These are phyloP conservation scores for Tetrapisispora nanseiensis DNA, from an alignment of 805 yeast species.

Conservation along the genomic window DNA sequence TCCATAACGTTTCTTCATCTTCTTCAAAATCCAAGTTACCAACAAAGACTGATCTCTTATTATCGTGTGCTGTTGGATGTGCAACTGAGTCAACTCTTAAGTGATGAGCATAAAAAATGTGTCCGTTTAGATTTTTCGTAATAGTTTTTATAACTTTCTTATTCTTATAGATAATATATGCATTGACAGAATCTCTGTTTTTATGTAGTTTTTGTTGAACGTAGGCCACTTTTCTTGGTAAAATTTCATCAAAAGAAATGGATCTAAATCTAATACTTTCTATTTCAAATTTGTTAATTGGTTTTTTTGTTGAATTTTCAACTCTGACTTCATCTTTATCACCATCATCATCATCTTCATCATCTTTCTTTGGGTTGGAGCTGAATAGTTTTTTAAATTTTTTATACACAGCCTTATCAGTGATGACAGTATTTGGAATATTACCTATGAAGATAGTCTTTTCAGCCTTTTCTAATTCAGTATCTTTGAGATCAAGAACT, in stretches of 20 bases:
- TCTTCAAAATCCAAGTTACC: constrained; percentile 94
- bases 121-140: constrained; percentile 48
- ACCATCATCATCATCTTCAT: constrained; percentile 8
- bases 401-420: constrained; percentile 51
- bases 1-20: constrained; percentile 82
- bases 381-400: constrained; percentile 55
- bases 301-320: no score
- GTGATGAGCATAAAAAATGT: constrained; percentile 61
- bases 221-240: constrained; percentile 89
- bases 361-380: constrained; percentile 9
- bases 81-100: constrained; percentile 87
- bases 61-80: constrained; percentile 80
- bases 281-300: constrained; percentile 30
- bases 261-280: constrained; percentile 86
- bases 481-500: constrained; percentile 49
- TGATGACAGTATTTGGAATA: constrained; percentile 54
- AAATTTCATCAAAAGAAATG: constrained; percentile 73
- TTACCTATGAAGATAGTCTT: constrained; percentile 85
- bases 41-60: constrained; percentile 74
- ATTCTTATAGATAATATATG: constrained; percentile 70
- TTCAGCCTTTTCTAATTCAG: constrained; percentile 74
- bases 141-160: constrained; percentile 33
- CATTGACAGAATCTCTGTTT: constrained; percentile 72
- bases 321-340: constrained; percentile 7
- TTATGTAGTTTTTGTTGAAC: constrained; percentile 69